These are phyloP conservation scores for Tagetes patula DNA, from an alignment of 129 eudicot genomes.

Conservation along the genomic window DNA sequence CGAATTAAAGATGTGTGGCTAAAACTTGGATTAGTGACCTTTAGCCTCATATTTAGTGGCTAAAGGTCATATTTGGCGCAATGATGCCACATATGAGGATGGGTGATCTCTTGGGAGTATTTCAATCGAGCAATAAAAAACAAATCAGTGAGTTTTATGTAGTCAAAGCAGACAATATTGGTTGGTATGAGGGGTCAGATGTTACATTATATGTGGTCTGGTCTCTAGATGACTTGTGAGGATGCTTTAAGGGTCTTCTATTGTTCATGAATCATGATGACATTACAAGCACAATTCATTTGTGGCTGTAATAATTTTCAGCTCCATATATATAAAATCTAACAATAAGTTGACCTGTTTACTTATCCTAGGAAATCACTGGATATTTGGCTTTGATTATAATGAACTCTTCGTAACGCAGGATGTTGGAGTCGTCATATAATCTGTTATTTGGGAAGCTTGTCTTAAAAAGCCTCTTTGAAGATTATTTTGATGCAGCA, in stretches of 20 bases:
- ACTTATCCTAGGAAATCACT: background rate
- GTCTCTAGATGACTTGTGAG: background rate
- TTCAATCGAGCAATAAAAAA: too few species aligned
- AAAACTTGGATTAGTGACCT: too few species aligned
- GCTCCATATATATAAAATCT: background rate
- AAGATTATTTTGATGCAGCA: constrained; percentile 87
- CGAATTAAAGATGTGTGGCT: too few species aligned
- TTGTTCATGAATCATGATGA: background rate
- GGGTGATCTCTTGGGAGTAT: too few species aligned
- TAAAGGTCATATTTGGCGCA: too few species aligned
- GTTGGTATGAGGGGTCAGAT: too few species aligned
- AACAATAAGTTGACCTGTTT: constrained; percentile 3
- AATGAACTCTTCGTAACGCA: constrained; percentile 43
- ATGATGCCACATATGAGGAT: too few species aligned
- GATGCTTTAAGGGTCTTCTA: background rate
- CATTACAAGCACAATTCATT: too few species aligned
- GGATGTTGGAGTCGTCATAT: constrained; percentile 98
- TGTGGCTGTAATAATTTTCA: background rate
- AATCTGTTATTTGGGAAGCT: constrained; percentile 87
- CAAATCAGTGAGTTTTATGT: too few species aligned
- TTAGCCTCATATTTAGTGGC: too few species aligned
- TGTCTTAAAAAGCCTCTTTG: constrained; percentile 73
- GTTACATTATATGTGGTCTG: background rate
- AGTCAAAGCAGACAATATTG: too few species aligned
- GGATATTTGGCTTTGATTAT: constrained; percentile 21